A percentile compares a stretch with the other conserved stretches of the same genome.
phyloP scores from a whole-genome alignment of 164 flowering plant species.

The Vitis amurensis region DNA sequence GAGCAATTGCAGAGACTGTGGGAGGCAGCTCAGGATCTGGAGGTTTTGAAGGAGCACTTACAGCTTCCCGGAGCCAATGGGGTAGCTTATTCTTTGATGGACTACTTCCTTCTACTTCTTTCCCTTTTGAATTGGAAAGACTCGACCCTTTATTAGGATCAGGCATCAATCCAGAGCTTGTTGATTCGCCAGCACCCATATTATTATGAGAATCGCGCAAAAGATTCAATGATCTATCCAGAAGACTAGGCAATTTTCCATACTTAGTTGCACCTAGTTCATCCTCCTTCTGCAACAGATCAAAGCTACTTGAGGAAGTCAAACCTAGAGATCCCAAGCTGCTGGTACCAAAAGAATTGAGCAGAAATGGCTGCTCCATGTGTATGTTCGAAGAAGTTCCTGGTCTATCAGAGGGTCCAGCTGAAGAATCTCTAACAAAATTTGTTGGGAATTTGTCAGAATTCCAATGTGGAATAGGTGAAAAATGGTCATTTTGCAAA shows the following conservation, averaged over 20 bases:
- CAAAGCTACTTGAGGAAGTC: constrained; percentile 34
- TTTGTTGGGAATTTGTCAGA: constrained; percentile 43
- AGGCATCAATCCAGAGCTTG: constrained; percentile 23
- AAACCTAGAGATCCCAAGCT: constrained; percentile 42
- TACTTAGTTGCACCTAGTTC: constrained; percentile 29
- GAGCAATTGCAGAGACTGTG: constrained; percentile 82
- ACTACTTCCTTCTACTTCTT: constrained; percentile 39
- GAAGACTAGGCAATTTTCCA: constrained; percentile 52
- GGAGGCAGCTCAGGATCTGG: constrained; percentile 75
- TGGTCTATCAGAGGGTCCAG: constrained; percentile 46
- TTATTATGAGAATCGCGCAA: constrained; percentile 32
- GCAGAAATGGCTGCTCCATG: constrained; percentile 48
- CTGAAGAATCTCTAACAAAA: constrained; percentile 39
- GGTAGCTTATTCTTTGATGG: constrained; percentile 69
- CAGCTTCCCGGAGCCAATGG: constrained; percentile 99
- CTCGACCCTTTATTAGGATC: constrained; percentile 26
- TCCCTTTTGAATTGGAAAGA: constrained; percentile 28
- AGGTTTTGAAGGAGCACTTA: constrained; percentile 49
- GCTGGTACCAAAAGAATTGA: constrained; percentile 43
- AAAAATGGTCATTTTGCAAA: constrained; percentile 31
- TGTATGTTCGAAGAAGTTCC: constrained; percentile 40
- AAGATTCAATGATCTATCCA: constrained; percentile 43
- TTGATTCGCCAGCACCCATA: constrained; percentile 32
- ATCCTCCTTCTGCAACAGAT: constrained; percentile 43
- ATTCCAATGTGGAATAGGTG: constrained; percentile 49